Evolutionary conservation across 805 yeast genomes (phyloP), one percentile per base, ranked within the genome.

Genomic region (Metschnikowia gelsemii): DNA sequence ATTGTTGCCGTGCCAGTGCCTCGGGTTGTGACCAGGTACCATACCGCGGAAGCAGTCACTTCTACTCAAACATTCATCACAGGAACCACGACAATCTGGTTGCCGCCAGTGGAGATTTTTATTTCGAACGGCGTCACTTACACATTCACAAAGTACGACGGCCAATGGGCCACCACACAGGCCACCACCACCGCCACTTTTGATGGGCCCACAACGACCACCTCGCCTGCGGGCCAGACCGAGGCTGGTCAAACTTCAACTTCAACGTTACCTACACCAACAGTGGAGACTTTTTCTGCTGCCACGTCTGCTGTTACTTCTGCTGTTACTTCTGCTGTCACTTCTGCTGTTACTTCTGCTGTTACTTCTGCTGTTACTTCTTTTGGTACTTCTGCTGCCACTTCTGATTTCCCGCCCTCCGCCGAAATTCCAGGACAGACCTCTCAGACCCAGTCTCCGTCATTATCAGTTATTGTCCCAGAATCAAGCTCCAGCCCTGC

Each of bases 21-120:
- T 39, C 60, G 61, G 35, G 44, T 75, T 19, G 64, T 79, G 41
- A 79, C 84, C 14, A 66, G 82, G 56, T 61, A 62, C 27, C 80
- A 76, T 53, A 78, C 83, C 14, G 84, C 84, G 13, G 64, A 59
- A 7, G 70, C 82, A 3, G 76, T 76, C 26, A 76, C 80, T 3
- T 63, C 71, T 13, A 66, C 71, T 4, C 48, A 58, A 16, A 63
- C 70, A 13, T 56, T 61, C 31, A 64, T 68, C 23, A 73, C 78
- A 1, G 78, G 75, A 30, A 72, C 77, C 20, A 66, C 74, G 18
- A 75, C 80, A 11, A 61, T 72, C 14, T 63, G 66, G 49, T 63
- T 75, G 44, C 80, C 82, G 19, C 71, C 79, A 14, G 81, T 78
- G 27, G 73, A 76, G 47, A 59, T 78, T 13, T 63, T 75, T 31